Evolutionary conservation across 1,139 yeast species (phyloP), one percentile per base, ranked within the genome.

Genomic region (Taiozyma sp.): DNA sequence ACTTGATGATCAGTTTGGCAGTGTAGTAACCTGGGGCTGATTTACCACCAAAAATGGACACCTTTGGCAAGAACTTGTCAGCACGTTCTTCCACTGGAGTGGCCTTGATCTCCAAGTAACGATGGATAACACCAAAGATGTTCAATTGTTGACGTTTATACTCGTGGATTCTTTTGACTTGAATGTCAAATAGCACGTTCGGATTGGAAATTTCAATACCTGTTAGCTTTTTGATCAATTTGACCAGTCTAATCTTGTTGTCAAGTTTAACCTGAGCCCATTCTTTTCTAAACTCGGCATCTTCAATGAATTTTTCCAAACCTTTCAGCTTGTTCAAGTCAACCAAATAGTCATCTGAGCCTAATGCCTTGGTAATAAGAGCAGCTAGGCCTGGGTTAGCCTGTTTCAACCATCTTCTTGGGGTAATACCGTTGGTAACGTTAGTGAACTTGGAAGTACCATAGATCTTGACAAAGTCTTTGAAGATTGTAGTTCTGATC

Each of bases 1-100:
- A 77, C 70, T 90, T 90, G 66, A 91, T 91, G 63, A 92, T 87
- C 52, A 87, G 80, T 72, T 91, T 91, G 56, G 97, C 97, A 84
- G 91, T 88, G 74, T 88, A 91, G 70, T 91, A 92, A 57, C 97
- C 97, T 24, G 98, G 97, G 13, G 98, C 97, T 52, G 96, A 88
- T 71, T 91, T 91, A 67, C 98, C 97, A 59, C 97, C 97, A 68
- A 91, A 84, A 54, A 91, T 80, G 39, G 84, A 80, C 50, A 88
- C 95, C 67, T 87, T 87, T 53, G 96, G 84, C 55, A 83, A 79
- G 69, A 79, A 85, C 67, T 81, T 79, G 59, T 71, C 60, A 53
- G 77, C 75, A 60, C 92, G 82, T 65, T 90, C 90, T 30, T 79
- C 86, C 14, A 78, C 72, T 49, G 88, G 70, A 66, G 90, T 74